Evolutionary conservation across 2,329 filamentous ascomycete species (phyloP).

Genomic region (Penicillium sp.): DNA sequence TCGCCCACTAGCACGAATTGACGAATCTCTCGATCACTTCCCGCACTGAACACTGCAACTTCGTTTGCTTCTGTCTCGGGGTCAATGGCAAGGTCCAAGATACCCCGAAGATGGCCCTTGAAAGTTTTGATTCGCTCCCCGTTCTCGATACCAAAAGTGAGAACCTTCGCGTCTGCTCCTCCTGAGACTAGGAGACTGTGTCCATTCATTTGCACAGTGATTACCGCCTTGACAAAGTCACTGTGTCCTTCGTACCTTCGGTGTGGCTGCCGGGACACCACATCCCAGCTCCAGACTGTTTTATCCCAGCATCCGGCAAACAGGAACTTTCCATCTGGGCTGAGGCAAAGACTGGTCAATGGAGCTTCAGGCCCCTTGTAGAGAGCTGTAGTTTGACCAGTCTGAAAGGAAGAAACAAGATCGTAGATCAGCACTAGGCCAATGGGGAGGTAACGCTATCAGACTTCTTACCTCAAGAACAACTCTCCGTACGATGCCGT

Average conservation of each 20-base stretch:
- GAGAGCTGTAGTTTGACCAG: constrained; percentile 39
- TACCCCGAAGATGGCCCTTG: constrained; percentile 69
- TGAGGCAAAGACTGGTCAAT: constrained; percentile 68
- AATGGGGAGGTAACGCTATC: constrained; percentile 5
- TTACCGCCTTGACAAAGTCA: constrained; percentile 85
- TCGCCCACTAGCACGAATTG: constrained; percentile 46
- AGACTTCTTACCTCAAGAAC: constrained; percentile 63
- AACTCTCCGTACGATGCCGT: constrained; percentile 70
- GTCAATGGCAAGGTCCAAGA: constrained; percentile 75
- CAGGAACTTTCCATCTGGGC: constrained; percentile 51
- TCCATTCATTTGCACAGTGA: constrained; percentile 55
- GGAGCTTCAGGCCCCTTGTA: constrained; percentile 75
- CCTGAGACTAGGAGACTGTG: constrained; percentile 65
- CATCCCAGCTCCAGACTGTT: constrained; percentile 77
- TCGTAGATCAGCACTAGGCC: constrained; percentile 4
- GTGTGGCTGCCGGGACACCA: constrained; percentile 50
- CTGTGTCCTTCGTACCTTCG: constrained; percentile 67
- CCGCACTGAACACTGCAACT: constrained; percentile 67
- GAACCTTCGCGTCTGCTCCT: constrained; percentile 69
- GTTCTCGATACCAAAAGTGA: constrained; percentile 72
- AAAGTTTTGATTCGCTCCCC: constrained; percentile 67
- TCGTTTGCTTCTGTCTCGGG: constrained; percentile 41
- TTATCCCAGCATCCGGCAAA: constrained; percentile 97
- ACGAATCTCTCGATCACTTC: constrained; percentile 72
- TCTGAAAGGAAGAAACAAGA: constrained; percentile 28